Evolutionary conservation across 2,329 filamentous ascomycete genomes (phyloP).

Genomic region (Calcarisporium arbuscula): DNA sequence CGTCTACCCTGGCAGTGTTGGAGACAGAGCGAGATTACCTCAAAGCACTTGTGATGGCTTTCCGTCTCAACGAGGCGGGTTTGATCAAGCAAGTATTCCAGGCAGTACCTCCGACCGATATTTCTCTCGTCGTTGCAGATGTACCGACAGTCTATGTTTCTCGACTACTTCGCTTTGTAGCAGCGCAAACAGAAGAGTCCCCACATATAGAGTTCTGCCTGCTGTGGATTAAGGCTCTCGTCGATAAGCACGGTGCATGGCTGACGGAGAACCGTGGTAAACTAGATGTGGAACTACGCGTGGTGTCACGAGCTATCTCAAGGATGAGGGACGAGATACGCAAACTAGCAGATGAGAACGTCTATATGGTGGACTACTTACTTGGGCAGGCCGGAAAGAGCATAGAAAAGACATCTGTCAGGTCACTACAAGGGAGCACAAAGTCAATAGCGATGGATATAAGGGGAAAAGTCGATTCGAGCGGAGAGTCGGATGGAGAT

Average conservation of each 20-base stretch:
- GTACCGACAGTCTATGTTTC: slow-evolving; percentile 83
- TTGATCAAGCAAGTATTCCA: slow-evolving; percentile 84
- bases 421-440: slow-evolving; percentile 10
- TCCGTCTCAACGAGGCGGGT: slow-evolving; percentile 82
- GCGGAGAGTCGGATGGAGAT: slow-evolving; percentile 32
- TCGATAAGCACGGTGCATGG: slow-evolving; percentile 79
- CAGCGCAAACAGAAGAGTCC: slow-evolving; percentile 78
- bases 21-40: slow-evolving; percentile 71
- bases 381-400: slow-evolving; percentile 40
- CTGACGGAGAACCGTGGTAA: slow-evolving; percentile 74
- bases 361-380: slow-evolving; percentile 83
- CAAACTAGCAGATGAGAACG: slow-evolving; percentile 77
- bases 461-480: slow-evolving; percentile 24
- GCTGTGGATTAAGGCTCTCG: slow-evolving; percentile 78
- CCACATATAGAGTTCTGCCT: slow-evolving; percentile 94
- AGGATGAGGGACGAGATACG: slow-evolving; percentile 79
- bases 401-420: slow-evolving; percentile 15
- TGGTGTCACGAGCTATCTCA: slow-evolving; percentile 72
- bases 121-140: slow-evolving; percentile 69
- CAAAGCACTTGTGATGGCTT: slow-evolving; percentile 93
- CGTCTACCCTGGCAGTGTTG: slow-evolving; percentile 66
- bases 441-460: slow-evolving; percentile 22
- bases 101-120: slow-evolving; percentile 66
- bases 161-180: slow-evolving; percentile 79
- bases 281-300: slow-evolving; percentile 76